Evolutionary conservation across 2,329 filamentous ascomycete genomes (phyloP), one percentile per base, ranked within the genome.

Genomic region (Aspergillus glaucus): DNA sequence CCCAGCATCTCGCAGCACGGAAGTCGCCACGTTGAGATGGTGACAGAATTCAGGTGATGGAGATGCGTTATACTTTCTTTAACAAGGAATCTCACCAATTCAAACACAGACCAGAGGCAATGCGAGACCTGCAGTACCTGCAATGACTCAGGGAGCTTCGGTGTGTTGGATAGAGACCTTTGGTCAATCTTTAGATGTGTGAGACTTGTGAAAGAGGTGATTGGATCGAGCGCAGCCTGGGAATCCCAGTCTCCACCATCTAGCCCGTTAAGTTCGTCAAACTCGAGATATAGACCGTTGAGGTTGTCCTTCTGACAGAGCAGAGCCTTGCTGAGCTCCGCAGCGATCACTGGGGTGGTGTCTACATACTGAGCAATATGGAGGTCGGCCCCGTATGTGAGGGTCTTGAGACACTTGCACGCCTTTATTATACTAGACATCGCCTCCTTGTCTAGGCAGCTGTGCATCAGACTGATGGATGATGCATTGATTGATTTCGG

Each of bases 121-220:
- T 30, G 26, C 3, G 10, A 30, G 26, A 30, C 26, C 26, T 12
- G 26, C 26, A 30, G 9, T 5, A 30, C 26, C 26, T 48, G 32
- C 3, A 50, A n/a, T 12, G 34, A 44, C 3, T 22, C 3, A 10
- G 48, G 51, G 5, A 50, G 30, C 21, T 48, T 39, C 6, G 19
- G 17, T 6, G 37, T n/a, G 6, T 40, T 17, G 10, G 28, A 26
- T 21, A 46, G 12, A 7, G 28, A 19, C 21, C 43, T 44, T 15
- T 53, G 51, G 14, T 53, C 48, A 12, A 49, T n/a, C 3, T 47
- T 40, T 5, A 53, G 21, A 22, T 37, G 30, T 8, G n/a, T 17
- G 14, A 53, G 22, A 12, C 44, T 49, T n/a, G 14, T 28, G 26
- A 53, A 49, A 6, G 30, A 36, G 2, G 6, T n/a, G 15, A 50